Percentiles rank a stretch among this genome's conserved stretches.
phyloP scores from a whole-genome alignment of 2,329 filamentous ascomycete species.

The Fusarium sp. region DNA sequence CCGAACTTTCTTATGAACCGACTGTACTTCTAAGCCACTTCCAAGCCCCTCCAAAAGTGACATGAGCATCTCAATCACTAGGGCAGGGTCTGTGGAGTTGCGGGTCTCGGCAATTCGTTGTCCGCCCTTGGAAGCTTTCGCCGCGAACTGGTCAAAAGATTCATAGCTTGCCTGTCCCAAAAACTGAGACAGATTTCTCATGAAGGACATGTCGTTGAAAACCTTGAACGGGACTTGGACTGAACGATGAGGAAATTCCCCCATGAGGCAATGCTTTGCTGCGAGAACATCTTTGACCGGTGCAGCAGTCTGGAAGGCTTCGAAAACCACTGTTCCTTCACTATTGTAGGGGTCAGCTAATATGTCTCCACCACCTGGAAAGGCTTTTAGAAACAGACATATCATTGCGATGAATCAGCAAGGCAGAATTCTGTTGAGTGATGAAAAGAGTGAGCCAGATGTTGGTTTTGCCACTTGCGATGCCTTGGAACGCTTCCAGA shows the following conservation, averaged over 20 bases:
- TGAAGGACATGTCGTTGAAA: conserved; percentile 58
- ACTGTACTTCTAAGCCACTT: conserved; percentile 49
- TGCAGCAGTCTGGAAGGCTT: conserved; percentile 74
- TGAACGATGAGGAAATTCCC: conserved; percentile 73
- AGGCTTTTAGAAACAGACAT: conserved; percentile 15
- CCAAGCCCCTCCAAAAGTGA: conserved; percentile 72
- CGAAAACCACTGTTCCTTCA: conserved; percentile 55
- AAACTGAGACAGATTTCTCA: conserved; percentile 64
- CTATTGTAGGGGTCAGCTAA: conserved; percentile 30
- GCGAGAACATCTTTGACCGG: conserved; percentile 66
- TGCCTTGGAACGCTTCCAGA: neutral
- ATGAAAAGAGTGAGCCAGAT: conserved; percentile 41
- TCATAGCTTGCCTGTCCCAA: conserved; percentile 71
- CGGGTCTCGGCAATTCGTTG: conserved; percentile 66
- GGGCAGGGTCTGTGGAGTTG: conserved; percentile 69
- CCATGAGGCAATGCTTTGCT: conserved; percentile 65
- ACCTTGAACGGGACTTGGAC: conserved; percentile 60
- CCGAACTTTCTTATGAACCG: conserved; percentile 70
- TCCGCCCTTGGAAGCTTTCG: conserved; percentile 67
- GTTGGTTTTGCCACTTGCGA: neutral
- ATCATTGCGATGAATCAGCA: conserved; percentile 47
- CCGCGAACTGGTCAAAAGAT: conserved; percentile 67
- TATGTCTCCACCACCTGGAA: neutral
- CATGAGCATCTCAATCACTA: conserved; percentile 74
- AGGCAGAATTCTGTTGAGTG: conserved; percentile 52